A percentile compares a stretch with the other conserved stretches of the same genome.
Evolutionary conservation across 768 basidiomycete species (phyloP).

Genomic region (Podaxis mareebaensis): DNA sequence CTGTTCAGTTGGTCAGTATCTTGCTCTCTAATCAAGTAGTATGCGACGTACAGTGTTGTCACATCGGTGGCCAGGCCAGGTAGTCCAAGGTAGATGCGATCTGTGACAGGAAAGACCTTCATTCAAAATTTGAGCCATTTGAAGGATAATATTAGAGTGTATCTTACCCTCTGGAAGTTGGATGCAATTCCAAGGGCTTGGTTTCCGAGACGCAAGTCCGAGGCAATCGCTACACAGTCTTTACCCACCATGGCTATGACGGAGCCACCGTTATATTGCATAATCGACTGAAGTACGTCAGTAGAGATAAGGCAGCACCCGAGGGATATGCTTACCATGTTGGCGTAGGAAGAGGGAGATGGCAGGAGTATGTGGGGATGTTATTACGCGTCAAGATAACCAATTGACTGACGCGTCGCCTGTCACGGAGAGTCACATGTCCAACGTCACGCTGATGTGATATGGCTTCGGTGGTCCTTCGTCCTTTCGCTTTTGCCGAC

Average conservation of each 20-base stretch:
- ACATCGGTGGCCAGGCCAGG: conserved; percentile 95
- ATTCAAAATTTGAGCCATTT: conserved; percentile 19
- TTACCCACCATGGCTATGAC: conserved; percentile 99
- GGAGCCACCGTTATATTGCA: conserved; percentile 96
- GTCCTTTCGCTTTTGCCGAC: background rate
- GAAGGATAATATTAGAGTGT: background rate
- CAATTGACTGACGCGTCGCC: conserved; percentile 42
- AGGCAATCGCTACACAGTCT: conserved; percentile 98
- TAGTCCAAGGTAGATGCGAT: conserved; percentile 88
- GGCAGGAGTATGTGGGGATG: conserved; percentile 9
- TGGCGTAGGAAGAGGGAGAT: conserved; percentile 24
- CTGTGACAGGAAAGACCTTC: conserved; percentile 88
- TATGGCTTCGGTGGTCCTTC: background rate
- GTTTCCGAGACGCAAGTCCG: conserved; percentile 88
- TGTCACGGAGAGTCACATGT: conserved; percentile 31
- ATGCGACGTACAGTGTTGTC: conserved; percentile 67
- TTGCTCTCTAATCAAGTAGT: conserved; percentile 9
- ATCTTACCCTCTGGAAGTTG: conserved; percentile 89
- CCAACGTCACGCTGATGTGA: conserved; percentile 4
- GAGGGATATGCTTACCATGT: conserved; percentile 37
- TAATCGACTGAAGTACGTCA: conserved; percentile 65
- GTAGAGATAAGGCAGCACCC: background rate
- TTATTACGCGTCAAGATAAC: conserved; percentile 22
- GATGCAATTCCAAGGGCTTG: conserved; percentile 84
- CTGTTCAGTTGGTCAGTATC: conserved; percentile 39